Evolutionary conservation across 2,329 filamentous ascomycete genomes (phyloP), one percentile per base, ranked within the genome.

Genomic region (Xylogone sp.): DNA sequence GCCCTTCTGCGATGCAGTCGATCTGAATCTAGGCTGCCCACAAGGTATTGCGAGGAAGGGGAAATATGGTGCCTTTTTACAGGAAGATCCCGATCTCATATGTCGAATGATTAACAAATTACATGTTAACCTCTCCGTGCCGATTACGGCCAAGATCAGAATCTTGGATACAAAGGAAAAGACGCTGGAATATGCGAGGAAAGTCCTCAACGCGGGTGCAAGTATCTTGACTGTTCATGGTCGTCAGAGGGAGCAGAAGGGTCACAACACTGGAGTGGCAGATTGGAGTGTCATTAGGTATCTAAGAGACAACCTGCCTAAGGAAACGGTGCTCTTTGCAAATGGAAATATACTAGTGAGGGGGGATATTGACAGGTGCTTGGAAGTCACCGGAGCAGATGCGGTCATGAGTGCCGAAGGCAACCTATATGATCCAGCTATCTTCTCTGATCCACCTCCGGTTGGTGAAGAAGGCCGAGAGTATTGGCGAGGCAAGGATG

Each of bases 401-500:
- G 94, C 81, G 18, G 83, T 99, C 48, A 97, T 99, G 94, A 93
- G 87, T 59, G 94, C 94, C 4, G 94, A 99, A 70, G 94, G 91
- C 0, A 96, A 97, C 65, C 78, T 99, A 0, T 93, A 90, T 64
- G 90, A 99, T 65, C 94, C 94, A 0, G 84, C 83, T 2, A 87
- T 99, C 43, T 99, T 99, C 65, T 83, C 86, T 13, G 71, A 75
- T 27, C 76, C 83, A 16, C 90, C 90, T 0, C 67, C 79, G 0
- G 62, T 74, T 0, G 87, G 84, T 0, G 69, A 83, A 45, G 83
- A 89, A 67, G 83, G 83, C 0, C 78, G 87, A 53, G 91, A 95
- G 62, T 97, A 94, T 69, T 97, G 93, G 92, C 78, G 87, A 29
- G 90, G 88, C 1, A 77, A 73, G 48, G 82, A 92, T 63, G 89